A percentile compares a stretch with the other conserved stretches of the same genome.
Evolutionary conservation across 306 rosid genomes (phyloP).

Genomic region (Abrus pulchellus): DNA sequence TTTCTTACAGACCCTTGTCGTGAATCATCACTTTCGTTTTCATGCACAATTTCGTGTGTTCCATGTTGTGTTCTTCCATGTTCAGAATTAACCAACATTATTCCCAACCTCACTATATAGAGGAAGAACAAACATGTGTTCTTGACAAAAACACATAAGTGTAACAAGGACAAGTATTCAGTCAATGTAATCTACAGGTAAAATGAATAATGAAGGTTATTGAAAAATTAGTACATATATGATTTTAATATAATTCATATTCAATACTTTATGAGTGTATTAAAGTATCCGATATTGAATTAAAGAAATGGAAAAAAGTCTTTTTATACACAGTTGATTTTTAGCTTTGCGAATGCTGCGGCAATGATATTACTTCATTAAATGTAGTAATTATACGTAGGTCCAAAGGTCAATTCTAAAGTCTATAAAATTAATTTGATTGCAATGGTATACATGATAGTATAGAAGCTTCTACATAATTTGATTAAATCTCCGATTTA

Average conservation of each 20-base stretch:
- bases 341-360: not conserved
- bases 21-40: not conserved
- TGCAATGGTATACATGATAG: not conserved
- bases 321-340: not conserved
- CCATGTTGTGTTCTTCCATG: not conserved
- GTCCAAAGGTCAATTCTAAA: not conserved
- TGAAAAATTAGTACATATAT: no score
- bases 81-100: no score
- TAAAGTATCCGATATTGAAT: no score
- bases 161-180: no score
- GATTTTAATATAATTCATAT: no score
- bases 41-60: constrained; percentile 9
- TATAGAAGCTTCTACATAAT: not conserved
- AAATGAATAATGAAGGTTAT: no score
- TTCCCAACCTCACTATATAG: no score
- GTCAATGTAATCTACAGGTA: no score
- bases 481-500: not conserved
- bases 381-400: not conserved
- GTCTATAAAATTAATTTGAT: not conserved
- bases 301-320: no score
- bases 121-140: no score
- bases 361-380: not conserved
- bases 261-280: no score
- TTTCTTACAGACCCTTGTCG: not conserved
- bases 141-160: no score